Base-by-base conservation (phyloP, 1,139 yeast species). In the Lodderomyces orthopsilosis region DNA sequence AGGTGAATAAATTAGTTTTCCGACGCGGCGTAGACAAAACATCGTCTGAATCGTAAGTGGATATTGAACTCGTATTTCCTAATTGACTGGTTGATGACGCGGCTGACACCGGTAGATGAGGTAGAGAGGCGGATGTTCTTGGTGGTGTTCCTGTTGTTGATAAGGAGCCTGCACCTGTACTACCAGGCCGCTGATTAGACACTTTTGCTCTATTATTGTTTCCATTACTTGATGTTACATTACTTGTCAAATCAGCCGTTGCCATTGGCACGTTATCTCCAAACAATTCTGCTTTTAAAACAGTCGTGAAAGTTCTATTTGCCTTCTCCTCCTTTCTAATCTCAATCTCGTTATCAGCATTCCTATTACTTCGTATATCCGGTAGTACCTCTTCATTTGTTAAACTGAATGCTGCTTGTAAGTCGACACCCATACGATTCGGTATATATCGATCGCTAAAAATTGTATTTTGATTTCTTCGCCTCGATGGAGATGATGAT, bases 401-500 rank as follows among this genome's bases (percentile, higher is more conserved):
- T 54, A 87, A 64, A 58, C 87, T 74, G 73, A 87, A 81, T 1
- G 96, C 96, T 0, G 97, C 91, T 56, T 89, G 95, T 13, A 91
- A 68, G 56, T 90, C 95, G 33, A 89, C 79, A 0, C 96, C 96
- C 2, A 85, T 82, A 46, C 98, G 66, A 48, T 79, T 81, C 6
- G 98, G 98, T 35, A 93, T 87, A 62, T 83, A 89, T 44, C 98
- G 66, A 61, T 91, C 98, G 47, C 88, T 82, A 61, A 84, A 86
- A 15, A 75, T 65, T 6, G 74, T 59, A 40, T 70, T 70, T 44
- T 63, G 62, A 39, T 57, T 54, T 46, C 76, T 57, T 50, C 77
- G 61, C 48, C 75, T 55, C 9, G 75, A 74, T 4, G 74, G 74
- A 41, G 79, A 57, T 3, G 74, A 72, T 38, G 68, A 51, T 46